A percentile compares a stretch with the other conserved stretches of the same genome.
Conservation (phyloP, 2,329 filamentous ascomycete genomes). For the Botryotinia calthae region DNA sequence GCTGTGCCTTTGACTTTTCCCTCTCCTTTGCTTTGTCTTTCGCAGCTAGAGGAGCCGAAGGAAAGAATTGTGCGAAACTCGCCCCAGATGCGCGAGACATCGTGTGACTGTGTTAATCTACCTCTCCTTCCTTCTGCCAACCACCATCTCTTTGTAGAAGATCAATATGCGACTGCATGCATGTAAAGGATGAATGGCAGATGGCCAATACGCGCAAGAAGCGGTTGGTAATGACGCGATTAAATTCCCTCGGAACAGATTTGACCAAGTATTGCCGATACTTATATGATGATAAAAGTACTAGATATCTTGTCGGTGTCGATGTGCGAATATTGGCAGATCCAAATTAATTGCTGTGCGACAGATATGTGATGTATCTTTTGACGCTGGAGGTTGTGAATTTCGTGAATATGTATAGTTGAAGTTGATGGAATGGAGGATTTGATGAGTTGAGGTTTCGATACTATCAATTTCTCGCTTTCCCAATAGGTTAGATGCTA, state of each 20-base stretch:
- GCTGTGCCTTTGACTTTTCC: constrained; percentile 53
- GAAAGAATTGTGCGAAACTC: constrained; percentile 85
- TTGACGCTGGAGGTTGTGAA: constrained; percentile 15
- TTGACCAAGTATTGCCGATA: background rate
- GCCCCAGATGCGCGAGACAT: constrained; percentile 77
- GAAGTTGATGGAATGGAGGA: constrained; percentile 18
- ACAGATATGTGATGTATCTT: background rate
- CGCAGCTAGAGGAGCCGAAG: constrained; percentile 61
- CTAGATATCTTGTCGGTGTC: constrained; percentile 17
- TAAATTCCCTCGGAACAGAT: constrained; percentile 16
- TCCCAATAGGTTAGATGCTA: constrained; percentile 10
- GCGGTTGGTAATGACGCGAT: constrained; percentile 26
- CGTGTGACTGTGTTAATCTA: constrained; percentile 45
- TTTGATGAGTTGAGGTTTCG: constrained; percentile 11
- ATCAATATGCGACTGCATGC: constrained; percentile 34
- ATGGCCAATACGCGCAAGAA: constrained; percentile 31
- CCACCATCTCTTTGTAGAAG: constrained; percentile 36
- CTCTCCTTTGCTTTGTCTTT: constrained; percentile 59
- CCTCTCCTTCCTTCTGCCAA: constrained; percentile 35
- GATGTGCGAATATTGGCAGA: constrained; percentile 19
- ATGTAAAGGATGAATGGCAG: constrained; percentile 27
- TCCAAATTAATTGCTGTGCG: constrained; percentile 12
- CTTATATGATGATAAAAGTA: constrained; percentile 12
- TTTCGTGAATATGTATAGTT: constrained; percentile 15
- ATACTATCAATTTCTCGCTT: constrained; percentile 18